Evolutionary conservation across 192 early-diverging fungal genomes (phyloP).

Genomic region (Podila epicladia): DNA sequence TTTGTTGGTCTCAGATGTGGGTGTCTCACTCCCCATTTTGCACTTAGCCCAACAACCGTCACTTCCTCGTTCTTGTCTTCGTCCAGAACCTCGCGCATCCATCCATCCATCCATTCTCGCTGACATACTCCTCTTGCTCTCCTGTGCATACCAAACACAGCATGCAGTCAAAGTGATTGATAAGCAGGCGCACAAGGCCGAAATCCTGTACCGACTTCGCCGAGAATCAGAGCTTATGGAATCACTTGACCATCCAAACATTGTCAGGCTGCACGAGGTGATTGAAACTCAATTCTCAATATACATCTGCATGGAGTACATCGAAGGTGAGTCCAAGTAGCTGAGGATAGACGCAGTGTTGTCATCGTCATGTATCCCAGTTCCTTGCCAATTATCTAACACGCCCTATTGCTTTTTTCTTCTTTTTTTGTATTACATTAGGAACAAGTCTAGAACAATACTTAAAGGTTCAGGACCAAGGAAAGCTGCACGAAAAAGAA

Average conservation of each 20-base stretch:
- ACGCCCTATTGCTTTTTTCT: neutral
- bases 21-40: neutral
- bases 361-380: neutral
- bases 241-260: constrained; percentile 88
- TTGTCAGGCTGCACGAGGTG: constrained; percentile 88
- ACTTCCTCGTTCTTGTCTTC: neutral
- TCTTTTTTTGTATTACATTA: neutral
- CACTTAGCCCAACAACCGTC: too few species aligned
- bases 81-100: too few species aligned
- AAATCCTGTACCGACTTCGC: constrained; percentile 73
- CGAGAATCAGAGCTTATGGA: constrained; percentile 85
- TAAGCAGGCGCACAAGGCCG: constrained; percentile 60
- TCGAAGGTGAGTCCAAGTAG: constrained; percentile 51
- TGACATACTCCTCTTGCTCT: neutral
- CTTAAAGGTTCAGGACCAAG: neutral
- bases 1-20: constrained; percentile 19
- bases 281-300: constrained; percentile 82
- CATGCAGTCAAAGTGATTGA: constrained; percentile 61
- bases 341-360: neutral
- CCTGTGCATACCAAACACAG: constrained; percentile 7
- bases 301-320: constrained; percentile 90
- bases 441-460: neutral
- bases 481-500: neutral
- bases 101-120: neutral
- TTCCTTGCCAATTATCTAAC: neutral